These are phyloP conservation scores for Posidonia oceanica DNA, from an alignment of 116 monocot species.

Conservation along the genomic window DNA sequence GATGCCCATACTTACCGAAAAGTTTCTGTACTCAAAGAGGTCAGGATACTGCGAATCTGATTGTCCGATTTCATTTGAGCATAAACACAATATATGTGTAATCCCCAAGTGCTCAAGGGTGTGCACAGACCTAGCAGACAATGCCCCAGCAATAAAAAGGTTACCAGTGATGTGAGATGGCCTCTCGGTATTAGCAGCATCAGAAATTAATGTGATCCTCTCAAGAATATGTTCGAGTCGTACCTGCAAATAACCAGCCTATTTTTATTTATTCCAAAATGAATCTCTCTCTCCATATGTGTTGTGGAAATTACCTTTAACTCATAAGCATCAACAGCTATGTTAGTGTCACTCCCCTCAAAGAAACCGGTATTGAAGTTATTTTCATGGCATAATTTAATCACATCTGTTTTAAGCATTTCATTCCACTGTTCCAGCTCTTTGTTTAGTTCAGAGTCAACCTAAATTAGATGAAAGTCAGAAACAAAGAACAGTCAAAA, in stretches of 20 bases:
- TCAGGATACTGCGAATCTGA: conserved; percentile 83
- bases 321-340: conserved; percentile 83
- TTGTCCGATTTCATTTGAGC: conserved; percentile 94
- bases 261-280: background rate
- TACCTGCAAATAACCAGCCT: conserved; percentile 31
- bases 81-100: conserved; percentile 83
- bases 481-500: too few relatives aligned
- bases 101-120: conserved; percentile 84
- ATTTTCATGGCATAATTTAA: conserved; percentile 82
- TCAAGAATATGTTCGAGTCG: conserved; percentile 95
- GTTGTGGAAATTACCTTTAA: conserved; percentile 57
- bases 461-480: conserved; percentile 16
- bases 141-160: conserved; percentile 88
- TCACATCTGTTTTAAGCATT: conserved; percentile 58
- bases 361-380: conserved; percentile 91
- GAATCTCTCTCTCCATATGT: background rate
- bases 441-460: conserved; percentile 65
- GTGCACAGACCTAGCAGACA: conserved; percentile 74
- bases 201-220: conserved; percentile 73
- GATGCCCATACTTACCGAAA: conserved; percentile 42
- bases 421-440: conserved; percentile 97
- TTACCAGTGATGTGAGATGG: conserved; percentile 57
- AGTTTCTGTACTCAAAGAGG: conserved; percentile 72
- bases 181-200: conserved; percentile 80
- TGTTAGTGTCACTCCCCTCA: conserved; percentile 61